phyloP scores from a whole-genome alignment of 768 basidiomycete genomes.

The Termitomyces sp. region DNA sequence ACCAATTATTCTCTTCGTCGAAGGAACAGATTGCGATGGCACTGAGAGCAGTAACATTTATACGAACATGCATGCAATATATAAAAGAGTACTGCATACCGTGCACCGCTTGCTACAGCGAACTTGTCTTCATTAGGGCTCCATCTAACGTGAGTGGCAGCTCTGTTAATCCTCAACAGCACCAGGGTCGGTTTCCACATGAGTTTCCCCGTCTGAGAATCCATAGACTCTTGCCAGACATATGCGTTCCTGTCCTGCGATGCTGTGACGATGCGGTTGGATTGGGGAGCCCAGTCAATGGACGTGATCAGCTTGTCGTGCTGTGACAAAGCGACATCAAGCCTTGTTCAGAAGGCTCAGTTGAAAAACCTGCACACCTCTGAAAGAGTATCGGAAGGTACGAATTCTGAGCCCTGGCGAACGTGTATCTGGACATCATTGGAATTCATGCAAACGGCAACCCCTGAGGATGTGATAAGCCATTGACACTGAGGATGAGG shows the following conservation, averaged over 20 bases:
- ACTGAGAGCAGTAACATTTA: conserved; percentile 29
- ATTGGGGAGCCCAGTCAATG: conserved; percentile 96
- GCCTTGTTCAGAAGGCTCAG: neutral
- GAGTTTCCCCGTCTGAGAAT: conserved; percentile 62
- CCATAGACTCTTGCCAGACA: conserved; percentile 86
- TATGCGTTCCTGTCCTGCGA: conserved; percentile 99
- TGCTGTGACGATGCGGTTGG: conserved; percentile 96
- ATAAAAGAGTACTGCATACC: conserved; percentile 39
- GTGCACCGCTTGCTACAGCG: conserved; percentile 94
- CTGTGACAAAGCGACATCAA: conserved; percentile 31
- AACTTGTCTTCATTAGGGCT: conserved; percentile 98
- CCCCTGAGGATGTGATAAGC: conserved; percentile 47
- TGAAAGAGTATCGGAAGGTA: conserved; percentile 66
- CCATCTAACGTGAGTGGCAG: conserved; percentile 94
- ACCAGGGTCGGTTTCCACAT: conserved; percentile 98
- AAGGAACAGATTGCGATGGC: conserved; percentile 96
- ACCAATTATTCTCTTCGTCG: conserved; percentile 98
- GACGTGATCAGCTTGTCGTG: conserved; percentile 98
- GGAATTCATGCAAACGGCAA: conserved; percentile 87
- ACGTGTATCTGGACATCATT: conserved; percentile 83
- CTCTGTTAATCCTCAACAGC: conserved; percentile 88
- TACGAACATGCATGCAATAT: neutral
- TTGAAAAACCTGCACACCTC: conserved; percentile 50
- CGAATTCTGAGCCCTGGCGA: conserved; percentile 64
- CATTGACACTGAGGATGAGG: neutral